phyloP scores from a whole-genome alignment of 2,329 filamentous ascomycete genomes.

The Trichophaea hybrida region DNA sequence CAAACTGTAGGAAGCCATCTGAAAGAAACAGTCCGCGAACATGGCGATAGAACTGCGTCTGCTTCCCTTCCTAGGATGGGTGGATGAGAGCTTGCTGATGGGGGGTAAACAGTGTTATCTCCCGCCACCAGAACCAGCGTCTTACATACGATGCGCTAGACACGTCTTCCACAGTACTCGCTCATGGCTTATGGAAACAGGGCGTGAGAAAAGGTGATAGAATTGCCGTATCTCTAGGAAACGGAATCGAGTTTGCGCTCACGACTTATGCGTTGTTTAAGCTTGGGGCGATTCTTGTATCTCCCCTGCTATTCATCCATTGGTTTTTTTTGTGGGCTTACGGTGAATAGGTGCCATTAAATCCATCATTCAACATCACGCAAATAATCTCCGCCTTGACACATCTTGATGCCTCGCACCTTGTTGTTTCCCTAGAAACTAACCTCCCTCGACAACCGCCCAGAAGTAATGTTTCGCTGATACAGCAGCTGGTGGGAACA shows the following conservation, averaged over 20 bases:
- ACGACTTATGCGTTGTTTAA: slow-evolving; percentile 80
- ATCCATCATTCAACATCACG: slow-evolving; percentile 68
- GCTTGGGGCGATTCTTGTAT: slow-evolving; percentile 71
- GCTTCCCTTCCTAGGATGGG: too few species aligned
- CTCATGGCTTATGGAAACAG: slow-evolving; percentile 48
- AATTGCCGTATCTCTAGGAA: slow-evolving; percentile 75
- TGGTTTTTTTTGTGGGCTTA: neutral
- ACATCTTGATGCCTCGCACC: slow-evolving; percentile 57
- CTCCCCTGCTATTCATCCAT: slow-evolving; percentile 14
- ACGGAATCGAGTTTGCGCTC: slow-evolving; percentile 67
- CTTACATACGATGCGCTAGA: slow-evolving; percentile 68
- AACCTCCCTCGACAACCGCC: slow-evolving; percentile 58
- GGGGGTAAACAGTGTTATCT: slow-evolving; percentile 37
- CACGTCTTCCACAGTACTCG: slow-evolving; percentile 58
- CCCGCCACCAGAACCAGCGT: slow-evolving; percentile 45
- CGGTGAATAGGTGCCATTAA: slow-evolving; percentile 55
- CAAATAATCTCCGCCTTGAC: slow-evolving; percentile 67
- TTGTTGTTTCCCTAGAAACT: slow-evolving; percentile 77
- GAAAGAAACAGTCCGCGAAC: slow-evolving; percentile 44
- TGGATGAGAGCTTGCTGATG: too few species aligned
- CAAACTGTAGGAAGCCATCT: slow-evolving; percentile 63
- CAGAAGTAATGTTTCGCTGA: slow-evolving; percentile 39
- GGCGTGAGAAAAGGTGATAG: slow-evolving; percentile 71
- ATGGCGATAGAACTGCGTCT: slow-evolving; percentile 50
- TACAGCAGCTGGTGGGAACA: slow-evolving; percentile 28